phyloP scores from a whole-genome alignment of 139 green algal genomes.

The Asterochloris sp. region DNA sequence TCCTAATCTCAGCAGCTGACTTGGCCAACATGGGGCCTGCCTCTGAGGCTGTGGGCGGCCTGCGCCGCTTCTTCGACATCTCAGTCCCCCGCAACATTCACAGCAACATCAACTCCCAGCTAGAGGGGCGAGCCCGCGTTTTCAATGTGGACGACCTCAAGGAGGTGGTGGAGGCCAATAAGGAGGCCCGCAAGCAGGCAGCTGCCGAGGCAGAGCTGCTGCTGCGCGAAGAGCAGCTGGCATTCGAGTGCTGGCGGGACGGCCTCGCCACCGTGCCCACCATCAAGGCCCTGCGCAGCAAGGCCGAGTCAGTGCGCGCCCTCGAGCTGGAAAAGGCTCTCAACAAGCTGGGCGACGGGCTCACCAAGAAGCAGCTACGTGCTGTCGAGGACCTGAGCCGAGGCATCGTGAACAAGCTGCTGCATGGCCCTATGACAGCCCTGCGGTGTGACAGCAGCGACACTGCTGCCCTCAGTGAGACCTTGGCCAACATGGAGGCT shows the following conservation, averaged over 20 bases:
- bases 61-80: conserved; percentile 97
- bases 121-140: conserved; percentile 55
- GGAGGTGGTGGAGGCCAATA: conserved; percentile 97
- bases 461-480: conserved; percentile 80
- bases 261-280: conserved; percentile 97
- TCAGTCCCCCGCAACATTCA: conserved; percentile 96
- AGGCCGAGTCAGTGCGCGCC: conserved; percentile 84
- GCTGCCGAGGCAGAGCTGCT: conserved; percentile 70
- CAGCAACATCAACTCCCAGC: conserved; percentile 63
- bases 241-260: conserved; percentile 98
- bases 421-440: conserved; percentile 98
- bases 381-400: conserved; percentile 91
- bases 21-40: conserved; percentile 56
- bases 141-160: conserved; percentile 99
- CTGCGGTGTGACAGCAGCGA: conserved; percentile 84
- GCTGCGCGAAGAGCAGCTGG: conserved; percentile 61
- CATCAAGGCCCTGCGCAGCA: conserved; percentile 78
- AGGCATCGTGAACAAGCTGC: conserved; percentile 98
- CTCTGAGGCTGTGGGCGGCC: conserved; percentile 64
- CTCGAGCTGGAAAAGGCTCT: conserved; percentile 94
- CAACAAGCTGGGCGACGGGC: conserved; percentile 79
- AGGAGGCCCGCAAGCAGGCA: conserved; percentile 73
- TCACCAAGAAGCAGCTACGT: conserved; percentile 97
- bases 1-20: conserved; percentile 76
- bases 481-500: conserved; percentile 97